These are phyloP conservation scores for Vigna trinervia DNA, from an alignment of 306 rosid species.

Conservation along the genomic window DNA sequence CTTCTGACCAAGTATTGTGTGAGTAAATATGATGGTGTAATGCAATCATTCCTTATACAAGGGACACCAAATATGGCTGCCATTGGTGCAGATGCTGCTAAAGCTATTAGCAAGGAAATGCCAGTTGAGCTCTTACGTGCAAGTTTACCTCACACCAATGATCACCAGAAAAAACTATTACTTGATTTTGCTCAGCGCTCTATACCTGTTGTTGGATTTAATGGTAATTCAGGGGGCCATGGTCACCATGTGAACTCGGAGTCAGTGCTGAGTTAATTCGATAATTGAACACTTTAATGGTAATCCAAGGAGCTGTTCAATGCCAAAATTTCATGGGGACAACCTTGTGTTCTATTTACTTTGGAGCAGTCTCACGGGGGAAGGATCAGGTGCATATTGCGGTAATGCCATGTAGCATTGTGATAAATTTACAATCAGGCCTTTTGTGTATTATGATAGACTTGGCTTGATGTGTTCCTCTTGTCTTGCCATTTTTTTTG, in stretches of 20 bases:
- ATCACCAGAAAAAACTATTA: conserved; percentile 70
- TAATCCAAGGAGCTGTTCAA: conserved; percentile 29
- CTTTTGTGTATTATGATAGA: conserved; percentile 53
- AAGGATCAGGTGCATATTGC: conserved; percentile 48
- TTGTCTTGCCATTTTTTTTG: conserved; percentile 49
- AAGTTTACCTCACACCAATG: conserved; percentile 94
- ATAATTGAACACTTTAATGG: conserved; percentile 24
- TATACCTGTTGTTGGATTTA: conserved; percentile 69
- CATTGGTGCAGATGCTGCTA: conserved; percentile 71
- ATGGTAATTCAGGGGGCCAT: conserved; percentile 57
- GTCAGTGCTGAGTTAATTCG: conserved; percentile 60
- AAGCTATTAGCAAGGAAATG: conserved; percentile 84
- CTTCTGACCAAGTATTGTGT: conserved; percentile 84
- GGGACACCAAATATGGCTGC: conserved; percentile 58
- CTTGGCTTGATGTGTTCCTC: conserved; percentile 60
- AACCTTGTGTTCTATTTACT: conserved; percentile 33
- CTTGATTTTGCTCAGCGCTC: conserved; percentile 90
- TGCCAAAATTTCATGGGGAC: conserved; percentile 36
- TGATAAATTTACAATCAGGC: conserved; percentile 58
- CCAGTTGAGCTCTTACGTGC: conserved; percentile 96
- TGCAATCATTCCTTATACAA: conserved; percentile 70
- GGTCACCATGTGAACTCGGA: conserved; percentile 64
- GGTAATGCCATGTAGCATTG: conserved; percentile 48
- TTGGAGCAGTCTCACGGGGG: conserved; percentile 46
- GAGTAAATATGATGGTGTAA: conserved; percentile 74